These are phyloP conservation scores for Metroxylon sagu DNA, from an alignment of 176 grass and related monocot genomes.

Conservation along the genomic window DNA sequence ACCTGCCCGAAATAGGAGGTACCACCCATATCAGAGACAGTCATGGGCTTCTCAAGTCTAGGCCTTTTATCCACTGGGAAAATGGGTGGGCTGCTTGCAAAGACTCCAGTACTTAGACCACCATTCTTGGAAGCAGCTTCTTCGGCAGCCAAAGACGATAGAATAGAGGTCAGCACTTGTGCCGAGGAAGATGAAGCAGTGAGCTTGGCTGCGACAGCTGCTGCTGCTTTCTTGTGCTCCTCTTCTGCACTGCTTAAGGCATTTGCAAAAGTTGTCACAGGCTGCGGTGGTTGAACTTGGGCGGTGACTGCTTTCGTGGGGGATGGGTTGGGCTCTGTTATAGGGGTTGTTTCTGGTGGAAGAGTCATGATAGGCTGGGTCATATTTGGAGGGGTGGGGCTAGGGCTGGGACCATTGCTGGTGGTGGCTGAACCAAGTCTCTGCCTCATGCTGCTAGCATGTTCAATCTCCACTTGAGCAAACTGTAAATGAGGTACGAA, in stretches of 20 bases:
- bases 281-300: constrained; percentile 32
- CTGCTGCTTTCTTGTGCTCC: constrained; percentile 75
- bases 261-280: constrained; percentile 23
- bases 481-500: constrained; percentile 31
- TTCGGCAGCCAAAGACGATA: constrained; percentile 66
- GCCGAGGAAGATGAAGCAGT: constrained; percentile 66
- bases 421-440: constrained; percentile 14
- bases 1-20: constrained; percentile 39
- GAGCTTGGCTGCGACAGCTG: constrained; percentile 86
- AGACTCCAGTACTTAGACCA: constrained; percentile 22
- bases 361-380: constrained; percentile 14
- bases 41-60: constrained; percentile 45
- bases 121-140: constrained; percentile 51
- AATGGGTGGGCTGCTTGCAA: constrained; percentile 29
- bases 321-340: constrained; percentile 15
- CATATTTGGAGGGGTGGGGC: constrained; percentile 16
- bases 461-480: constrained; percentile 34
- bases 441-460: constrained; percentile 28
- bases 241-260: constrained; percentile 28
- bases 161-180: constrained; percentile 53
- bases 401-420: constrained; percentile 15
- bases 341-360: constrained; percentile 27
- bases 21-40: constrained; percentile 27
- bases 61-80: constrained; percentile 67
- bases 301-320: constrained; percentile 15